Evolutionary conservation across 2,329 filamentous ascomycete species (phyloP), one percentile per base, ranked within the genome.

Genomic region (Chaetothyriales sp.): DNA sequence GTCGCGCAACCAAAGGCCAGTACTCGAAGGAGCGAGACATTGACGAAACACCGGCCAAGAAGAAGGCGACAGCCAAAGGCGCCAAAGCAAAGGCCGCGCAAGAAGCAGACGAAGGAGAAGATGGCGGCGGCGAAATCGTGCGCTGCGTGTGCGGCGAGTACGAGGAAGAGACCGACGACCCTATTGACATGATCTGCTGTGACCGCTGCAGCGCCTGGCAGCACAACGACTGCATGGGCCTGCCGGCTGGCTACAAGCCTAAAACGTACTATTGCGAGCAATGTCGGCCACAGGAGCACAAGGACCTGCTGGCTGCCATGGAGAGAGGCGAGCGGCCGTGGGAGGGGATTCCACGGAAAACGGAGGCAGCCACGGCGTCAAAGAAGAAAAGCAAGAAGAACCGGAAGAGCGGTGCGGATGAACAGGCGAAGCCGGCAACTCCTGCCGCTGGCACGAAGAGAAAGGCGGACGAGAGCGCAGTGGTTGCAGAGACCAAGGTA

Each of bases 1-100:
- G 92, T 59, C 85, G 92, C 64, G 89, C 90, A 63, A 98, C 92
- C 58, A 98, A 98, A 67, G 92, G 92, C 66, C 89, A 95, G 63
- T 89, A 97, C 69, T 84, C 82, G 22, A 95, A 95, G 69, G 85
- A 85, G 59, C 83, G 88, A 61, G 89, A 95, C 64, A 76, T 69
- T 48, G 52, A 84, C 51, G 77, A 86, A 60, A 85, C 87, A 46
- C 68, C 70, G 15, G 66, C 72, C 5, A 71, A 69, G 52, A 64
- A 69, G 53, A 77, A 76, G 63, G 60, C 68, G 46, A 75, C 71
- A 54, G 61, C 66, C 43, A 72, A 71, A 57, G 65, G 67, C 28
- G 73, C 72, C 55, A 62, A 66, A 49, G 60, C 67, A 47, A 77
- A 78, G 61, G 56, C 61, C n/a, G 65, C 72, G 47, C 70, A 70